These are phyloP conservation scores for Hapsidospora chrysogenum DNA, from an alignment of 495 filamentous ascomycete genomes.

Conservation along the genomic window DNA sequence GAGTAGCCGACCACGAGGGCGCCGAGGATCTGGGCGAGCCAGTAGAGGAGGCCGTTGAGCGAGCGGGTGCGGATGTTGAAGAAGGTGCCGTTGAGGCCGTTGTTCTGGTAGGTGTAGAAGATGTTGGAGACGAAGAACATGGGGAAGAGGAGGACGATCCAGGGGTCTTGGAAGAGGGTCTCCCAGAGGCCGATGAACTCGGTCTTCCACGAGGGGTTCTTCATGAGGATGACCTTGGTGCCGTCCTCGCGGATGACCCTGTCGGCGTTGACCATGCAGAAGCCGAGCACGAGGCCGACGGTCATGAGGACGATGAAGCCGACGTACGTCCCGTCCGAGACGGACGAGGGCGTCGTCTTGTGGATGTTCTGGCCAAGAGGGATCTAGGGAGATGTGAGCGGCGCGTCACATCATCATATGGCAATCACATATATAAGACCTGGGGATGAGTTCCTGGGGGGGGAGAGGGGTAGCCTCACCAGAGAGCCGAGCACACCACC, in stretches of 20 bases:
- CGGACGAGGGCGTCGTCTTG: conserved; percentile 33
- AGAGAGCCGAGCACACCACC: conserved; percentile 82
- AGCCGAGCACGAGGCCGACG: conserved; percentile 52
- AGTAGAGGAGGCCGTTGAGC: conserved; percentile 77
- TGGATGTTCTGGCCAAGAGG: conserved; percentile 71
- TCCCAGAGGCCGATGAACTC: conserved; percentile 68
- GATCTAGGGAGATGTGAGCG: conserved; percentile 26
- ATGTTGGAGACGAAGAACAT: conserved; percentile 73
- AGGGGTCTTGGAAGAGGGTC: conserved; percentile 53
- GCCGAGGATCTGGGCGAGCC: conserved; percentile 73
- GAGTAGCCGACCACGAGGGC: conserved; percentile 62
- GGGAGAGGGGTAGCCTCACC: conserved; percentile 21
- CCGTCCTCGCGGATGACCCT: conserved; percentile 68
- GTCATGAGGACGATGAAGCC: conserved; percentile 82
- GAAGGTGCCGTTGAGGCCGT: conserved; percentile 45
- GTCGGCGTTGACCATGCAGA: conserved; percentile 58
- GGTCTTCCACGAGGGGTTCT: conserved; percentile 65
- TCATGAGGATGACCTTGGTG: conserved; percentile 61
- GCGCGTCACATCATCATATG: conserved; percentile 12
- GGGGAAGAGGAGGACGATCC: conserved; percentile 73
- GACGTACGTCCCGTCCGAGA: conserved; percentile 76
- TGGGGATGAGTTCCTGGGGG: not conserved
- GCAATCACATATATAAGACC: not conserved
- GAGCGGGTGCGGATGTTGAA: conserved; percentile 74
- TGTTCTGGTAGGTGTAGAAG: conserved; percentile 61